phyloP scores from a whole-genome alignment of 768 basidiomycete species.

The Tylopilus plumbeoviolaceoides region DNA sequence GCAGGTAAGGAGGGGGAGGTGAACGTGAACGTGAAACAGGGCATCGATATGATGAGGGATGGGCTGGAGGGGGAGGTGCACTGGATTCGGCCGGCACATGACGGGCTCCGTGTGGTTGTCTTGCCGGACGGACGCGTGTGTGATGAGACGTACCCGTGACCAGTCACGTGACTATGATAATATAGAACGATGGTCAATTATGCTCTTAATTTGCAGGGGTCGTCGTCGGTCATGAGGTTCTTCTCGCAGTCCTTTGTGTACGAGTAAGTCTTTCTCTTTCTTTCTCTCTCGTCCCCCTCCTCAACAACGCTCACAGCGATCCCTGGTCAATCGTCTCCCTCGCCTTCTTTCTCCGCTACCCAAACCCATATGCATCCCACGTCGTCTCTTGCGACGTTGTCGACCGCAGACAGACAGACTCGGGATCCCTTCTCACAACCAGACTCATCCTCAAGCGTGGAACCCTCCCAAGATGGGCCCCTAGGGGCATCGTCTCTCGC shows the following conservation, averaged over 20 bases:
- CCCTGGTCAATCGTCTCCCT: slow-evolving; percentile 90
- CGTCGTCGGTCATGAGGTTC: slow-evolving; percentile 49
- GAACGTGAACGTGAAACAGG: slow-evolving; percentile 36
- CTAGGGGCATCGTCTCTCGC: slow-evolving; percentile 72
- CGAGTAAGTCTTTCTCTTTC: slow-evolving; percentile 37
- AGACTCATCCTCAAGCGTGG: slow-evolving; percentile 92
- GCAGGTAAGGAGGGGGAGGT: slow-evolving; percentile 27
- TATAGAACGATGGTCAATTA: background rate
- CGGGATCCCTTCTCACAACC: slow-evolving; percentile 77
- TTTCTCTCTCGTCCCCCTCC: background rate
- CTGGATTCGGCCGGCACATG: slow-evolving; percentile 73
- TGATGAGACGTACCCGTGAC: slow-evolving; percentile 49
- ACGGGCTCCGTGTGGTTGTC: slow-evolving; percentile 62
- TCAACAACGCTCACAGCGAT: slow-evolving; percentile 51
- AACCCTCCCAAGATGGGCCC: slow-evolving; percentile 89
- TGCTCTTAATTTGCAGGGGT: slow-evolving; percentile 28
- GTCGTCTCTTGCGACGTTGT: slow-evolving; percentile 95
- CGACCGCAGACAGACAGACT: slow-evolving; percentile 67
- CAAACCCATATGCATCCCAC: slow-evolving; percentile 91
- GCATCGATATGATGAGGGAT: slow-evolving; percentile 45
- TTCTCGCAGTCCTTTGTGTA: slow-evolving; percentile 54
- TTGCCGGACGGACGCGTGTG: slow-evolving; percentile 35
- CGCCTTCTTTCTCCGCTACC: slow-evolving; percentile 93
- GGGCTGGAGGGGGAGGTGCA: slow-evolving; percentile 41
- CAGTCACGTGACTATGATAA: background rate